These are phyloP conservation scores for Fusarium sp. DNA, from an alignment of 2,329 filamentous ascomycete species.

Conservation along the genomic window DNA sequence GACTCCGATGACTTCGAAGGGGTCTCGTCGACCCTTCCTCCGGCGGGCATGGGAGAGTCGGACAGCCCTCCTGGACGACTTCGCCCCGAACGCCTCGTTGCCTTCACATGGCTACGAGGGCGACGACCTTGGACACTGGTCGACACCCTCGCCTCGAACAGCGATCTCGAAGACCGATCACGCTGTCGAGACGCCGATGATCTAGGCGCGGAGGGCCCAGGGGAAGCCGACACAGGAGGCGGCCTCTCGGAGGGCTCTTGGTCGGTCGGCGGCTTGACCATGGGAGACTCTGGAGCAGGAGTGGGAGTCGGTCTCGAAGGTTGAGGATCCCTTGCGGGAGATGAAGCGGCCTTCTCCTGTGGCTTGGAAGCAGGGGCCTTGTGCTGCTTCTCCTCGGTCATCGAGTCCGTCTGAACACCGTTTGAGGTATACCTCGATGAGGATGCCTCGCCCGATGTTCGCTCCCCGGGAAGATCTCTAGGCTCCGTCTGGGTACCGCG, in stretches of 20 bases:
- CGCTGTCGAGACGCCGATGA: neutral
- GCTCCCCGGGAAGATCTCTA: neutral
- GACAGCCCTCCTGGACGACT: neutral
- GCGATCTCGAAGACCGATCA: neutral
- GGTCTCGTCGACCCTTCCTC: neutral
- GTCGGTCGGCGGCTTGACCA: neutral
- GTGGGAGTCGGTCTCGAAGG: neutral
- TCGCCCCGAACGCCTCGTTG: neutral
- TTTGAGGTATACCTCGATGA: neutral
- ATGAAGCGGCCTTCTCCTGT: neutral
- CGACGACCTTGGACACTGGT: neutral
- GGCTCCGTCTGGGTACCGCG: constrained; percentile 18
- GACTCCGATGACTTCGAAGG: neutral
- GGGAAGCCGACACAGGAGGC: neutral
- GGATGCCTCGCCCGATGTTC: neutral
- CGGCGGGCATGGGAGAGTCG: neutral
- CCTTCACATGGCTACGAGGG: neutral
- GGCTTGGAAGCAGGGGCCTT: neutral
- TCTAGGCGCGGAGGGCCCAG: neutral
- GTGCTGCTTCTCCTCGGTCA: neutral
- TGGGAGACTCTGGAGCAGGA: neutral
- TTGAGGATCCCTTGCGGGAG: neutral
- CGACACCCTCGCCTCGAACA: neutral
- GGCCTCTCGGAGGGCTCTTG: neutral
- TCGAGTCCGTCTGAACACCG: constrained; percentile 9